Percentiles rank a stretch among this genome's conserved stretches.
Conservation (phyloP, 2,329 filamentous ascomycete species). For the Aschersonia sp. region DNA sequence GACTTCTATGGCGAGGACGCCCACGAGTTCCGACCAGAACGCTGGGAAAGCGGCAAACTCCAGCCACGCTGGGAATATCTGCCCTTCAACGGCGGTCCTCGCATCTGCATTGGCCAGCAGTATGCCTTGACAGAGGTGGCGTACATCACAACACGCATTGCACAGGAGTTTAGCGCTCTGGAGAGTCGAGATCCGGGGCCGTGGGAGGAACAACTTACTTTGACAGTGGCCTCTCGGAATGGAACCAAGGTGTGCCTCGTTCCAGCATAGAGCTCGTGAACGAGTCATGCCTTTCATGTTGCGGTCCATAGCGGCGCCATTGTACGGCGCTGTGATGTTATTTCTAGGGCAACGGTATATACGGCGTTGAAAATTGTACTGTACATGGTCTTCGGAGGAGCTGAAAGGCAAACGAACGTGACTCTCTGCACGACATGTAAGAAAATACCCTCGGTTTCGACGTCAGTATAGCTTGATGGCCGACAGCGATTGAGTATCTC, state of each 20-base stretch:
- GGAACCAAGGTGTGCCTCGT: slow-evolving; percentile 8
- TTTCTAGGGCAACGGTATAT: no score
- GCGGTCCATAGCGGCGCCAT: no score
- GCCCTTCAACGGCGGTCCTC: slow-evolving; percentile 13
- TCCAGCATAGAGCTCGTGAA: neutral
- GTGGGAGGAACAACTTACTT: slow-evolving; percentile 7
- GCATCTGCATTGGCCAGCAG: slow-evolving; percentile 14
- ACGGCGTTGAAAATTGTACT: no score
- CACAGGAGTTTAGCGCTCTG: slow-evolving; percentile 8
- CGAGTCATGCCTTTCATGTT: no score
- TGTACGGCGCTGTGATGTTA: no score
- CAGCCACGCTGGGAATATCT: slow-evolving; percentile 26
- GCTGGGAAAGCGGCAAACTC: slow-evolving; percentile 21
- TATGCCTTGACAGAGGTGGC: slow-evolving; percentile 12
- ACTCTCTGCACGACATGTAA: no score
- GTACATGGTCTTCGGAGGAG: no score
- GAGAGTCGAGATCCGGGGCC: slow-evolving; percentile 7
- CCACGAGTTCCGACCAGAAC: slow-evolving; percentile 24
- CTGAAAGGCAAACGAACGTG: no score
- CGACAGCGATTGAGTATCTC: no score
- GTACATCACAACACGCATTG: slow-evolving; percentile 11
- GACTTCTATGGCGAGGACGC: slow-evolving; percentile 24
- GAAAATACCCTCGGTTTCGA: no score
- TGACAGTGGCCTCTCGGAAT: slow-evolving; percentile 8
- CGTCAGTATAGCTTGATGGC: no score